These are phyloP conservation scores for Ambrosia hybrid DNA, from an alignment of 140 eudicot species.

Conservation along the genomic window DNA sequence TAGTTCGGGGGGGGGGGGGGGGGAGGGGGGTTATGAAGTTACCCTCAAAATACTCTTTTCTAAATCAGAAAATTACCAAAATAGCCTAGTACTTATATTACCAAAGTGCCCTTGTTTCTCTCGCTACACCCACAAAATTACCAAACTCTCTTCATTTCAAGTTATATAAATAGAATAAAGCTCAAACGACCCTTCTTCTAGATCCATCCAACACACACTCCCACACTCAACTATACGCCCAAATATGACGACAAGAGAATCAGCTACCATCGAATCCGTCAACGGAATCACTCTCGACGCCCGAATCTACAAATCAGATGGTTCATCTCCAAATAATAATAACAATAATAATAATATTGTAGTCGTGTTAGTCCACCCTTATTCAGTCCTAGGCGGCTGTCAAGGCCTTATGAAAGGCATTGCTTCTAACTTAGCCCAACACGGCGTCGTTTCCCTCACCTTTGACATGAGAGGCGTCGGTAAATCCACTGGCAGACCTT, in stretches of 20 bases:
- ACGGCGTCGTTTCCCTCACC: conserved; percentile 56
- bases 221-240: conserved; percentile 11
- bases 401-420: conserved; percentile 85
- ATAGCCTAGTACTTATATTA: too few species aligned
- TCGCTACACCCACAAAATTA: too few species aligned
- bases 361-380: conserved; percentile 82
- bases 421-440: conserved; percentile 61
- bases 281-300: conserved; percentile 52
- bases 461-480: conserved; percentile 92
- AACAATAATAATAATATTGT: conserved; percentile 20
- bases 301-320: conserved; percentile 45
- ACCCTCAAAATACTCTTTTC: too few species aligned
- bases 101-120: too few species aligned
- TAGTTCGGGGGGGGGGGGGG: too few species aligned
- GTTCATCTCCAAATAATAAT: conserved; percentile 21
- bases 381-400: conserved; percentile 83
- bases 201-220: conserved; percentile 20
- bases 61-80: too few species aligned
- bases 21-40: too few species aligned
- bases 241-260: conserved; percentile 49
- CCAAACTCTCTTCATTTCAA: too few species aligned
- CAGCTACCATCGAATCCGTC: conserved; percentile 46
- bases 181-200: background rate
- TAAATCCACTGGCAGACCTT: conserved; percentile 72
- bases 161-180: too few species aligned